A percentile compares a stretch with the other conserved stretches of the same genome.
phyloP scores from a whole-genome alignment of 176 grass and related monocot species.

The Dendrocalamus sinicus region DNA sequence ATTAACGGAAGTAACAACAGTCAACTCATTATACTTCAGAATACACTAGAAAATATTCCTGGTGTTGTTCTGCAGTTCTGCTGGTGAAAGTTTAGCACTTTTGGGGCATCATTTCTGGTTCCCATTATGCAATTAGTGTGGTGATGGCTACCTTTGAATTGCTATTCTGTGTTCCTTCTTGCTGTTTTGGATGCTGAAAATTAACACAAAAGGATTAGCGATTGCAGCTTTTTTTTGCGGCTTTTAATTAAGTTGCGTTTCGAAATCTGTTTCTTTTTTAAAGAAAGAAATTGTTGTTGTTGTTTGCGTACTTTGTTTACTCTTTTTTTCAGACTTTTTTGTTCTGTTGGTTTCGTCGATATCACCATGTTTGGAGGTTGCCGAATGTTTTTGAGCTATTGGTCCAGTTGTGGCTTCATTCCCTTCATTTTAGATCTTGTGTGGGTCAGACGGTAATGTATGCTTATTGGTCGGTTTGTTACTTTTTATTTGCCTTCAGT shows the following conservation, averaged over 20 bases:
- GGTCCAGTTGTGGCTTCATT: background rate
- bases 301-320: slow-evolving; percentile 16
- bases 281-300: background rate
- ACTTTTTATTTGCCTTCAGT: slow-evolving; percentile 20
- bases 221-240: background rate
- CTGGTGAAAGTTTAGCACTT: slow-evolving; percentile 34
- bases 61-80: slow-evolving; percentile 39
- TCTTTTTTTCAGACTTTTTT: background rate
- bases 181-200: background rate
- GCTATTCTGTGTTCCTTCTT: background rate
- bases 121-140: background rate
- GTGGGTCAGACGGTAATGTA: slow-evolving; percentile 21
- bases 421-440: background rate
- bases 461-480: slow-evolving; percentile 38
- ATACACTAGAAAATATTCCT: background rate
- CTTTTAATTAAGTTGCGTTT: background rate
- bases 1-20: too few relatives aligned
- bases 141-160: background rate
- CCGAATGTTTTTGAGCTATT: background rate
- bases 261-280: background rate
- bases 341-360: slow-evolving; percentile 19
- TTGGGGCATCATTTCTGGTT: slow-evolving; percentile 26
- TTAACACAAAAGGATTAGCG: background rate
- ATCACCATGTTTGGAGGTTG: slow-evolving; percentile 8
- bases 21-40: too few relatives aligned